These are phyloP conservation scores for Tricholoma terreum DNA, from an alignment of 768 basidiomycete species.

Conservation along the genomic window DNA sequence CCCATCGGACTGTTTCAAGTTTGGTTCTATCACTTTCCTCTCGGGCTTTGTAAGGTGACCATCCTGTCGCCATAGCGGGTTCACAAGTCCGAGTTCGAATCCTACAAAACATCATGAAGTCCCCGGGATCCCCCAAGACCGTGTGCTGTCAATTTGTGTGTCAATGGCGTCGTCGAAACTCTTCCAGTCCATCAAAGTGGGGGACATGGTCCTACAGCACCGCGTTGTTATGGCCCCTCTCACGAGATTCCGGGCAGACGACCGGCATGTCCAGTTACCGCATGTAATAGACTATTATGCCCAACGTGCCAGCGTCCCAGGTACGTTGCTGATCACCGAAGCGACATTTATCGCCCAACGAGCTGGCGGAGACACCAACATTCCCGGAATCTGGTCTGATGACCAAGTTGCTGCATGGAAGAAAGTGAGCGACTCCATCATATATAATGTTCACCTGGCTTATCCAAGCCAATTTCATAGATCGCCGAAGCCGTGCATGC, in stretches of 20 bases:
- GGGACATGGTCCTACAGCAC: constrained; percentile 35
- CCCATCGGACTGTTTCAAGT: too few species aligned
- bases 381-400: constrained; percentile 40
- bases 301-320: constrained; percentile 23
- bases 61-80: too few species aligned
- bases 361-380: constrained; percentile 30
- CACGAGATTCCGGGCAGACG: constrained; percentile 38
- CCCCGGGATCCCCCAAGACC: too few species aligned
- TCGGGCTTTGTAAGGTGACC: too few species aligned
- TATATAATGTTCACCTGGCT: too few species aligned
- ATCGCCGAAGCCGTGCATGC: constrained; percentile 16
- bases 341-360: constrained; percentile 32
- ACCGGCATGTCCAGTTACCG: constrained; percentile 27
- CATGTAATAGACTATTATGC: constrained; percentile 28
- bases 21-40: too few species aligned
- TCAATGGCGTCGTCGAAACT: constrained; percentile 16
- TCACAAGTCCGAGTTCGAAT: too few species aligned
- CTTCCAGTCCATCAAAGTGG: constrained; percentile 39
- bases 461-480: too few species aligned
- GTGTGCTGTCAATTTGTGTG: neutral
- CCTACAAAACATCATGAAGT: too few species aligned
- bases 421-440: too few species aligned
- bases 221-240: constrained; percentile 46
- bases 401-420: constrained; percentile 49
- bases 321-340: constrained; percentile 38